Conservation (phyloP, 1,284 basidiomycete genomes). For the Rhodotorula sp. region DNA sequence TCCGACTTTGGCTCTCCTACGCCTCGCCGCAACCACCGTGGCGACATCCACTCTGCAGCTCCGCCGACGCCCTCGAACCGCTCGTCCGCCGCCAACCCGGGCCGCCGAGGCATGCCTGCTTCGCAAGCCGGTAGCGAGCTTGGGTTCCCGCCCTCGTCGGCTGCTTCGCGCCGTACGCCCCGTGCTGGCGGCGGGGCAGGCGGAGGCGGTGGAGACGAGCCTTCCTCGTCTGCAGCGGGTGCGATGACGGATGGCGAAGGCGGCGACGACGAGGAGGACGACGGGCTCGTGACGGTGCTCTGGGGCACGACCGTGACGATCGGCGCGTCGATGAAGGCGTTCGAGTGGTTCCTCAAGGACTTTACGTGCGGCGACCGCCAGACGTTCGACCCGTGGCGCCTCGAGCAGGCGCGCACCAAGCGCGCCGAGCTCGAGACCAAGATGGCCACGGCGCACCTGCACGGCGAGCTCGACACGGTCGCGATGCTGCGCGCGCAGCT, state of each 20-base stretch:
- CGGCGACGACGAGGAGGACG: constrained; percentile 47
- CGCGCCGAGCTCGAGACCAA: constrained; percentile 17
- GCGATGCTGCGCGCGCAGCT: constrained; percentile 18
- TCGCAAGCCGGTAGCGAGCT: constrained; percentile 23
- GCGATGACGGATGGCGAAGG: constrained; percentile 23
- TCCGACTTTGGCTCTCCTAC: constrained; percentile 40
- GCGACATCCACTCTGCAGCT: constrained; percentile 47
- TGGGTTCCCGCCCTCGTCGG: constrained; percentile 22
- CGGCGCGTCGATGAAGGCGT: constrained; percentile 83
- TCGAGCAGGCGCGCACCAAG: constrained; percentile 19
- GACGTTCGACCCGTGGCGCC: constrained; percentile 65
- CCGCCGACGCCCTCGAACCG: constrained; percentile 37
- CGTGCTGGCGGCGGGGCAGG: constrained; percentile 6
- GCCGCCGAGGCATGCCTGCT: constrained; percentile 12
- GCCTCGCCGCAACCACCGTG: constrained; percentile 41
- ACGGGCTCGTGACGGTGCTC: constrained; percentile 78
- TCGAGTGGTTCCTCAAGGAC: constrained; percentile 82
- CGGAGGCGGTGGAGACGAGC: constrained; percentile 8
- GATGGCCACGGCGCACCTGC: constrained; percentile 9
- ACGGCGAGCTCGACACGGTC: constrained; percentile 30
- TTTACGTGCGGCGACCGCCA: constrained; percentile 94
- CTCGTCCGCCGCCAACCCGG: constrained; percentile 9
- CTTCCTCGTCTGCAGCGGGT: not conserved
- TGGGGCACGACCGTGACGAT: constrained; percentile 97
- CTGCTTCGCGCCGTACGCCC: not conserved